Evolutionary conservation across 192 early-diverging fungal species (phyloP).

Genomic region (Pilaira anomala): DNA sequence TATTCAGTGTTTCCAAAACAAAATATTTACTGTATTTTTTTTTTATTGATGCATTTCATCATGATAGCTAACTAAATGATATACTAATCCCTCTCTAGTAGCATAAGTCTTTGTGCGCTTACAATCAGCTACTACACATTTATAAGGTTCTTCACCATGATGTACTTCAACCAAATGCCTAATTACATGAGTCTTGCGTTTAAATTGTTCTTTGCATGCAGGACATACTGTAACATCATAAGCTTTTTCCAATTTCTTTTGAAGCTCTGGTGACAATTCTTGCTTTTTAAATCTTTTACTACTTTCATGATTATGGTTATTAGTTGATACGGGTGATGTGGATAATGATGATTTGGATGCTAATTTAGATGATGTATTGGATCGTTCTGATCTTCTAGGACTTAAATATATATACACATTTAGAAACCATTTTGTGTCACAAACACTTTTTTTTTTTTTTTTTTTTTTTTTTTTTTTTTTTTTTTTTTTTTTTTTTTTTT

Average conservation of each 20-base stretch:
- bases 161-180: slow-evolving; percentile 27
- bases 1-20: too few species aligned
- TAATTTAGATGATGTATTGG: too few species aligned
- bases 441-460: too few species aligned
- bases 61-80: slow-evolving; percentile 31
- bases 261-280: not conserved
- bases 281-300: not conserved
- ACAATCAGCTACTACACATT: slow-evolving; percentile 25
- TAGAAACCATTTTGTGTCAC: too few species aligned
- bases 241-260: slow-evolving; percentile 10
- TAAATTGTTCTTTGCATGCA: slow-evolving; percentile 23
- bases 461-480: too few species aligned
- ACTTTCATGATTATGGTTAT: not conserved
- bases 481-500: too few species aligned
- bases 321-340: too few species aligned
- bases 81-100: slow-evolving; percentile 34
- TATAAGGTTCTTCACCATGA: slow-evolving; percentile 28
- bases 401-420: too few species aligned
- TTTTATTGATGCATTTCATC: slow-evolving; percentile 1
- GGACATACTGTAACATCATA: slow-evolving; percentile 31
- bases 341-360: too few species aligned
- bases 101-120: slow-evolving; percentile 28
- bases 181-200: slow-evolving; percentile 31
- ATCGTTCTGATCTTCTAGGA: too few species aligned
- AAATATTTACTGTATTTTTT: too few species aligned